Evolutionary conservation across 768 basidiomycete species (phyloP), one percentile per base, ranked within the genome.

Genomic region (Leucocoprinus leucothites): DNA sequence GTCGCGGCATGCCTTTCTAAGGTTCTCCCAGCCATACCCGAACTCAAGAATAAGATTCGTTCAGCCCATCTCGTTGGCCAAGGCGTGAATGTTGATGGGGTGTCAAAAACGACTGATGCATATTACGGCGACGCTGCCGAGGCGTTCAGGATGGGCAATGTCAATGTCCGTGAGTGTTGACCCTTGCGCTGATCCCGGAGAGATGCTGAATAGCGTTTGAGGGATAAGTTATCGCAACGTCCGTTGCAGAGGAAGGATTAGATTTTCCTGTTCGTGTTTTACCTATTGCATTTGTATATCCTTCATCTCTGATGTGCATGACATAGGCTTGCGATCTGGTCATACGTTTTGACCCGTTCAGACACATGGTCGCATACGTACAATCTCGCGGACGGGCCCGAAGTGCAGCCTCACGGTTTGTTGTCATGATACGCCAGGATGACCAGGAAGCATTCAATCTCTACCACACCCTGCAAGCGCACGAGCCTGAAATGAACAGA

Each of bases 181-280:
- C 31, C 6, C 19, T 60, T 38, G 3, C 16, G 3, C 9, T 6
- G 16, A 13, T 9, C 16, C 16, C 11, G 16, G 38, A 38, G 16
- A n/a, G 38, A 42, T 34, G n/a, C 31, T 63, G 34, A 56, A 56
- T 45, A 9, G 7, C 38, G 49, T 38, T 34, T 28, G 47, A 48
- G 36, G 38, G 18, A 43, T 16, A 56, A 85, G 87, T 94, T 19
- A 76, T 94, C 59, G 89, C 91, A 3, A 94, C 91, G 0, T 85
- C 86, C 4, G 91, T 95, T 13, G 94, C 91, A 0, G 94, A 96
- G 68, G 94, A 96, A 72, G 94, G 94, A 0, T 78, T 96, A 16
- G 93, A 96, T 66, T 92, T 96, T 71, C 88, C 87, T 21, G 87
- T 88, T 63, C 52, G 81, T 60, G 28, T 22, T 44, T 4, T 19